A percentile compares a stretch with the other conserved stretches of the same genome.
Conservation (phyloP, 805 yeast genomes). For the Middelhovenomyces tepae region DNA sequence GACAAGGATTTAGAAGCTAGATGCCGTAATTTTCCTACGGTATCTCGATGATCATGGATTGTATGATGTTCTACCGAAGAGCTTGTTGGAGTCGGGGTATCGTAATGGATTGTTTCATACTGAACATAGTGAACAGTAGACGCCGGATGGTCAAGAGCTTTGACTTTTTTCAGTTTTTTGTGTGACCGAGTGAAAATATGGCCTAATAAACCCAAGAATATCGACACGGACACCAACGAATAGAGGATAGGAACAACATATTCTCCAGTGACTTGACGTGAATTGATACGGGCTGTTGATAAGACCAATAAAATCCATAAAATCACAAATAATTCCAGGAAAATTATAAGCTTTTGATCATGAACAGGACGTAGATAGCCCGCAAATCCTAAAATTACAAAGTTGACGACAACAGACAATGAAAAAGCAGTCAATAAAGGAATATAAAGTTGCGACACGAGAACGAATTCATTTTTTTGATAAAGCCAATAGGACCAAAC, state of each 20-base stretch:
- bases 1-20: constrained; percentile 34
- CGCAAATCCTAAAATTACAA: constrained; percentile 42
- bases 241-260: constrained; percentile 34
- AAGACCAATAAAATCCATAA: constrained; percentile 51
- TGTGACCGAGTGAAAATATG: constrained; percentile 28
- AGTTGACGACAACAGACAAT: constrained; percentile 46
- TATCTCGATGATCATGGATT: not conserved
- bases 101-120: constrained; percentile 8
- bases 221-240: constrained; percentile 30
- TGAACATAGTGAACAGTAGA: constrained; percentile 12
- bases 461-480: constrained; percentile 38
- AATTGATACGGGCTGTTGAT: constrained; percentile 41
- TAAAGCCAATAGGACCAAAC: constrained; percentile 34
- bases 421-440: constrained; percentile 44
- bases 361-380: constrained; percentile 37
- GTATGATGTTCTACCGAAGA: not conserved
- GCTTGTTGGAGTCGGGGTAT: too few relatives aligned
- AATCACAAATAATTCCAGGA: constrained; percentile 45
- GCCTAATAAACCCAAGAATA: constrained; percentile 35
- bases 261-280: constrained; percentile 41
- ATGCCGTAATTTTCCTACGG: constrained; percentile 5
- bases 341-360: constrained; percentile 50
- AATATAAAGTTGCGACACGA: constrained; percentile 42
- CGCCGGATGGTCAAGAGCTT: constrained; percentile 13
- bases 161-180: constrained; percentile 9